phyloP scores from a whole-genome alignment of 306 rosid species.

The Malus orientalis region DNA sequence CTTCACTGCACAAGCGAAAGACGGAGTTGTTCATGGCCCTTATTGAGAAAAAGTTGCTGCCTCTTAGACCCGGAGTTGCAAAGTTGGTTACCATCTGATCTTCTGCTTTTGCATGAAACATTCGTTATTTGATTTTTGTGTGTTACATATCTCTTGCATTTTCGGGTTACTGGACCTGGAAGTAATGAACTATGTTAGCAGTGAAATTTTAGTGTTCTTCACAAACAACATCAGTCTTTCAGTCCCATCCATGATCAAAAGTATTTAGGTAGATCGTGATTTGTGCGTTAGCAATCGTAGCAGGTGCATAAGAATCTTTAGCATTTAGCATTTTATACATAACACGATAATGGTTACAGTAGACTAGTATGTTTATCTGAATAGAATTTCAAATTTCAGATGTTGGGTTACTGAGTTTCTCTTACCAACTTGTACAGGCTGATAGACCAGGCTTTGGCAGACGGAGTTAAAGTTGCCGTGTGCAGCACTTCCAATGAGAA shows the following conservation, averaged over 20 bases:
- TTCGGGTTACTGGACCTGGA: background rate
- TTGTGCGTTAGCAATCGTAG: too few species aligned
- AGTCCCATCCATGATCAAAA: too few species aligned
- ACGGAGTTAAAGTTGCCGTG: slow-evolving; percentile 91
- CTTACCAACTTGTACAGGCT: slow-evolving; percentile 44
- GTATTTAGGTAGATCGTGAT: background rate
- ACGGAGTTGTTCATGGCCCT: slow-evolving; percentile 90
- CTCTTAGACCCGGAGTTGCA: slow-evolving; percentile 97
- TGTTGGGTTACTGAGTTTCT: slow-evolving; percentile 10
- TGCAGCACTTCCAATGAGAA: slow-evolving; percentile 99
- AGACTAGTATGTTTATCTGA: background rate
- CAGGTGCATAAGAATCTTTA: background rate
- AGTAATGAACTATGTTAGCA: background rate
- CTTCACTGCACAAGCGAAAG: slow-evolving; percentile 90
- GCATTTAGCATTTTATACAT: background rate
- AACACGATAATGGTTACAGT: background rate
- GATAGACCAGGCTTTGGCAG: slow-evolving; percentile 80
- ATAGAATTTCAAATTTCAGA: background rate
- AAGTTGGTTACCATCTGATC: slow-evolving; percentile 59
- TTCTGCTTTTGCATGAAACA: slow-evolving; percentile 1
- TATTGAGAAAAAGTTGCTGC: slow-evolving; percentile 83
- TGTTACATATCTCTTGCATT: background rate
- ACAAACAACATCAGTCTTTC: too few species aligned
- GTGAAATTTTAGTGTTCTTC: too few species aligned
- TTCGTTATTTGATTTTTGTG: background rate